phyloP scores from a whole-genome alignment of 1,139 yeast species.

The Protomyces gravidus region DNA sequence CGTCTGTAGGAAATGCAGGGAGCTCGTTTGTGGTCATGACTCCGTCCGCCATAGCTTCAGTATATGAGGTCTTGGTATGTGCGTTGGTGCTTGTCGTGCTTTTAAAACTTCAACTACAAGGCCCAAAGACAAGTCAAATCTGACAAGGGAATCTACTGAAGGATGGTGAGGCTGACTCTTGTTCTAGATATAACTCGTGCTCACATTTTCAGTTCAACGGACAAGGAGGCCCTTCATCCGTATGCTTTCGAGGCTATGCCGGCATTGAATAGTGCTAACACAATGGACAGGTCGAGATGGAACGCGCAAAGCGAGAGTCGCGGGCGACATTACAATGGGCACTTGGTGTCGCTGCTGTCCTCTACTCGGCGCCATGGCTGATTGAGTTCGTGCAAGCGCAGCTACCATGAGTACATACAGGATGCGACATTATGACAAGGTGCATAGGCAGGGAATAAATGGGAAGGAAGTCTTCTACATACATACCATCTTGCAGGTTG shows the following conservation, averaged over 20 bases:
- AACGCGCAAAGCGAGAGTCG: conserved; percentile 19
- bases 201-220: conserved; percentile 14
- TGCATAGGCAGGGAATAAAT: no score
- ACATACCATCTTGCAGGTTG: no score
- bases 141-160: no score
- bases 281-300: conserved; percentile 15
- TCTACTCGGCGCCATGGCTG: conserved; percentile 23
- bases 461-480: no score
- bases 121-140: no score
- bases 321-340: conserved; percentile 22
- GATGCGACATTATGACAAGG: no score
- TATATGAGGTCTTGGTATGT: background rate
- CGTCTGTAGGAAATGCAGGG: background rate
- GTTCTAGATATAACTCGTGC: background rate
- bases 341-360: conserved; percentile 10
- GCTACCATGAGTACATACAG: conserved; percentile 20
- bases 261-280: background rate
- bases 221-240: conserved; percentile 21
- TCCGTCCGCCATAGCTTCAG: conserved; percentile 1
- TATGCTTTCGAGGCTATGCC: background rate
- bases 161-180: background rate
- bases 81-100: conserved; percentile 2
- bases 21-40: conserved; percentile 10
- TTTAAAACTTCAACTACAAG: no score
- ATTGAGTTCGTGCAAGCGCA: conserved; percentile 20